Base-by-base conservation (phyloP, 345 rosid genomes). In the Noccaea caerulescens region DNA sequence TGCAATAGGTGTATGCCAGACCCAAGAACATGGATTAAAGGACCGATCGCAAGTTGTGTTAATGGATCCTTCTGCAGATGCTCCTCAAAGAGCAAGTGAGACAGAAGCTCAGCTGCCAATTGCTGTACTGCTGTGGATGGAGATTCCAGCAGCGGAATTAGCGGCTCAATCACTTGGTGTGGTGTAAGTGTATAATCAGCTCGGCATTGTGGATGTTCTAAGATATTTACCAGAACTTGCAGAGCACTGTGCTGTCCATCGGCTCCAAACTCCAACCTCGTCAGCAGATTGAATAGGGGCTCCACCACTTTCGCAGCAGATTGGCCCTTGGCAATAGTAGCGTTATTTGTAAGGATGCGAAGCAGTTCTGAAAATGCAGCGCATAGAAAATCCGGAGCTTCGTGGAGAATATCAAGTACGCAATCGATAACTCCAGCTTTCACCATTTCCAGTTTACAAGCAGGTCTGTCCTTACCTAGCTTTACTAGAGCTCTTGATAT, bases 401-500 rank as follows among this genome's bases (percentile, higher is more conserved):
- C 97, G 38, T 86, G 92, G 68, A 95, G 88, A 80, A 95, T 84
- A 79, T 90, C 93, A 42, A 95, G 98, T 47, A 83, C 69, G 71
- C 97, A 85, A 77, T 95, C 97, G 49, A 92, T 92, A 18, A 88
- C 91, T 55, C 99, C 98, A 68, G 97, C 89, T 86, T 90, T 95
- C 68, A 92, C 99, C 98, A 95, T 95, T 81, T 90, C 98, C 84
- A 92, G 73, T 82, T 92, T 95, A 82, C 97, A 92, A 42, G 89
- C 88, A 67, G 98, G 98, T 72, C 99, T 88, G 80, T 95, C 98
- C 81, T 95, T 95, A 49, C 99, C 99, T 77, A 95, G 63, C 89
- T 92, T 90, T 76, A 95, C 98, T 18, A 95, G 87, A 58, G 94
- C 96, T 80, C 98, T 83, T 23, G 99, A 92, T 71, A 90, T 87